Conservation (phyloP, 441 rosid genomes). For the Pelargonium exstipulatum region DNA sequence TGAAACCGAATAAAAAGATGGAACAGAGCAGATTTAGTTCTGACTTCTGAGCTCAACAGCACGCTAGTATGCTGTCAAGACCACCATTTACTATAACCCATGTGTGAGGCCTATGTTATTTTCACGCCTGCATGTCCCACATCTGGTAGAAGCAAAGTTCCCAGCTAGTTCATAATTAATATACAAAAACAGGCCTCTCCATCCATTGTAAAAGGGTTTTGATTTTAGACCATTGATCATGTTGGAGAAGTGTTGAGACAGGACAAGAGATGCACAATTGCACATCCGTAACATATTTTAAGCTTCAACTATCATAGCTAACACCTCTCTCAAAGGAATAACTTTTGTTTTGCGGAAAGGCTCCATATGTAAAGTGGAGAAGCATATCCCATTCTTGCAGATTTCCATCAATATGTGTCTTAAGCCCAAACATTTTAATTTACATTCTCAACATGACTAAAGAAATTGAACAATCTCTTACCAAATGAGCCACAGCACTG, state of each 20-base stretch:
- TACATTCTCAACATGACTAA: background rate
- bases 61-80: too few relatives aligned
- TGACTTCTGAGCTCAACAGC: too few relatives aligned
- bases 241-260: conserved; percentile 7
- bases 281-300: conserved; percentile 3
- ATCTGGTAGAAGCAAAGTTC: too few relatives aligned
- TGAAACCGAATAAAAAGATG: too few relatives aligned
- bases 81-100: too few relatives aligned
- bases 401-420: background rate
- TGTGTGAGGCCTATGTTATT: too few relatives aligned
- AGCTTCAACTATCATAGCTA: conserved; percentile 12
- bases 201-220: background rate
- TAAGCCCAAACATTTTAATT: conserved; percentile 2
- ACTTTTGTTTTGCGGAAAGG: background rate
- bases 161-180: too few relatives aligned
- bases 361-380: background rate
- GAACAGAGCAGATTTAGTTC: too few relatives aligned
- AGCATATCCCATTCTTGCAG: conserved; percentile 2
- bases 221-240: background rate
- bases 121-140: too few relatives aligned
- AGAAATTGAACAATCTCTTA: conserved; percentile 34
- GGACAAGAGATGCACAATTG: background rate
- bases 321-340: background rate
- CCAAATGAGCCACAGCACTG: conserved; percentile 87
- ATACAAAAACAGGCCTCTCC: background rate